Evolutionary conservation across 768 basidiomycete genomes (phyloP), one percentile per base, ranked within the genome.

Genomic region (Amanita jacksonii): DNA sequence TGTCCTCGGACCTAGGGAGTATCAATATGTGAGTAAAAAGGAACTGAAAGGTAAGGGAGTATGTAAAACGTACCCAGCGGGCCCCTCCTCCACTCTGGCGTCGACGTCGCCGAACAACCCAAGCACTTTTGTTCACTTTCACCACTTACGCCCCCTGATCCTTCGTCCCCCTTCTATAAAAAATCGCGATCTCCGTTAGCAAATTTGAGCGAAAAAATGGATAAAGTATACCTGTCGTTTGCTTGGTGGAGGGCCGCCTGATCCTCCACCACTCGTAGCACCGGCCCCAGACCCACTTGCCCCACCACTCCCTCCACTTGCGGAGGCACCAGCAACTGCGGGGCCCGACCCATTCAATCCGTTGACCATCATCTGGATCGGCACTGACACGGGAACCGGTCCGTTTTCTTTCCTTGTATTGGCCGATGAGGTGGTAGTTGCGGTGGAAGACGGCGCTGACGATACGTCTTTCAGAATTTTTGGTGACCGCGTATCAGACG

Each of bases 21-120:
- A 48, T 52, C 51, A 48, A 50, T 50, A 54, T 49, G 28, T 9
- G 13, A n/a, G 33, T 32, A 25, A 31, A 7, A 39, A 41, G 10
- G 12, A 19, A 10, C 9, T 45, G 51, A 53, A 48, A 55, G 13
- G 48, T 15, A 36, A 35, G 55, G 49, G 46, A 30, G 45, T 35
- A 41, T 10, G n/a, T 38, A 27, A 28, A 28, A 62, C 68, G 59
- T 57, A 87, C 85, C 86, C 66, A 89, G 61, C 10, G 86, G 86
- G 1, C 86, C 86, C 49, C 87, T 67, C 43, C 86, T 70, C 86
- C 87, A 90, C 66, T 90, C 86, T 5, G 86, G 86, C 50, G 86
- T 90, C 45, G 85, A 81, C 12, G 87, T 90, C 49, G 85, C 86
- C 53, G 66, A 73, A 63, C 86, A 90, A 24, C 85, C 87, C 24